Conservation (phyloP, 2,329 filamentous ascomycete genomes). For the Clarireedia monteithiana region DNA sequence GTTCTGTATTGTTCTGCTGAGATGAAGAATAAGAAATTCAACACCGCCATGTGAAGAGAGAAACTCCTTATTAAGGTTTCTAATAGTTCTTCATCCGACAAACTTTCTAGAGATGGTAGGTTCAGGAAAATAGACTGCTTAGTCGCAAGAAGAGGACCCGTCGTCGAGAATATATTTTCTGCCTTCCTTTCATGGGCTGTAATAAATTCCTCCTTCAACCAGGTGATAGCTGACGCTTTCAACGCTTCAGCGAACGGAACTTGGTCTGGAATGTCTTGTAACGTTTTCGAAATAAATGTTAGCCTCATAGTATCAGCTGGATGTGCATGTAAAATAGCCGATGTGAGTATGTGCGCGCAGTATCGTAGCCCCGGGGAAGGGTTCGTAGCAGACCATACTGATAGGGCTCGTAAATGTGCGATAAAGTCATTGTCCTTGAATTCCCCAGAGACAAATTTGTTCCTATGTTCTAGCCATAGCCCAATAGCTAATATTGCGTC, state of each 20-base stretch:
- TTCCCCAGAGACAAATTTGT: constrained; percentile 33
- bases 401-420: constrained; percentile 46
- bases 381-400: constrained; percentile 31
- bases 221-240: constrained; percentile 54
- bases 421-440: constrained; percentile 40
- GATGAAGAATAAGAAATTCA: constrained; percentile 53
- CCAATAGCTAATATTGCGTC: constrained; percentile 54
- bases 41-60: constrained; percentile 49
- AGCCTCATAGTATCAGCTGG: constrained; percentile 51
- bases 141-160: constrained; percentile 50
- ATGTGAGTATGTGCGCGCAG: constrained; percentile 30
- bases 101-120: constrained; percentile 39
- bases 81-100: constrained; percentile 35
- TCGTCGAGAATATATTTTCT: constrained; percentile 38
- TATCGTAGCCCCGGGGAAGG: constrained; percentile 32
- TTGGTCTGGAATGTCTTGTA: constrained; percentile 50
- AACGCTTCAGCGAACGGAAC: constrained; percentile 42
- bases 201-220: constrained; percentile 56
- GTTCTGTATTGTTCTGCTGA: constrained; percentile 39
- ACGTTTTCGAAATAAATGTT: constrained; percentile 54
- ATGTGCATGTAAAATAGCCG: constrained; percentile 41
- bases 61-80: constrained; percentile 46
- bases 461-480: constrained; percentile 47
- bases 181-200: constrained; percentile 28
- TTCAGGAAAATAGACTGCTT: constrained; percentile 56